Base-by-base conservation (phyloP, 2,329 filamentous ascomycete genomes). In the Aspergillus floridensis region DNA sequence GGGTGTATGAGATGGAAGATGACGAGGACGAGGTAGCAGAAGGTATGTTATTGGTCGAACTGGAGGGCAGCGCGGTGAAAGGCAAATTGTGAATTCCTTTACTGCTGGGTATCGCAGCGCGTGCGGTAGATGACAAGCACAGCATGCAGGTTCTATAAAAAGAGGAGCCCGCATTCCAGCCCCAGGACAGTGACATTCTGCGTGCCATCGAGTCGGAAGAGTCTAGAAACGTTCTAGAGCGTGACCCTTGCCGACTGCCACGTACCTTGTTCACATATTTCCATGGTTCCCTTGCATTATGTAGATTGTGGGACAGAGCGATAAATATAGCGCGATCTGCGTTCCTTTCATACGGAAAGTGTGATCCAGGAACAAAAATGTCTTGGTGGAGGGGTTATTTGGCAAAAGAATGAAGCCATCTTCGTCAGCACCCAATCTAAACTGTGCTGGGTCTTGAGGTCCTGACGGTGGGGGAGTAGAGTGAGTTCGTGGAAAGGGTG, bases 1-100 rank as follows among this genome's bases (percentile, higher is more conserved):
- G 83, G 80, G 77, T 82, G 0, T 75, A 78, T 51, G 82, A 85
- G 53, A 77, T 78, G 49, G 81, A 84, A 41, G 82, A 85, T 49
- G 75, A 76, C 2, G 74, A 77, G 16, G 73, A 72, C 49, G 84
- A 85, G 63, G 81, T 87, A 2, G 80, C 76, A 0, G 84, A 86
- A 62, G 84, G 84, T 1, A 80, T 80, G 65, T 69, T 86, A 56
- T 74, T 81, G 58, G 80, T 79, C 32, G 74, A 85, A 56, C 67
- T 86, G 12, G 79, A 80, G 47, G 70, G 71, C 2, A 56, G 67
- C 14, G 4, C 32, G 53, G 59, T 73, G 11, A 65, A 67, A 56
- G 72, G 71, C 21, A 76, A 74, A 57, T 44, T 75, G 48, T 75
- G 65, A n/a, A 5, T 41, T 41, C 24, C 24, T 26, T 8, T 26